Evolutionary conservation across 768 basidiomycete genomes (phyloP).

Genomic region (Lentinula guzmanii): DNA sequence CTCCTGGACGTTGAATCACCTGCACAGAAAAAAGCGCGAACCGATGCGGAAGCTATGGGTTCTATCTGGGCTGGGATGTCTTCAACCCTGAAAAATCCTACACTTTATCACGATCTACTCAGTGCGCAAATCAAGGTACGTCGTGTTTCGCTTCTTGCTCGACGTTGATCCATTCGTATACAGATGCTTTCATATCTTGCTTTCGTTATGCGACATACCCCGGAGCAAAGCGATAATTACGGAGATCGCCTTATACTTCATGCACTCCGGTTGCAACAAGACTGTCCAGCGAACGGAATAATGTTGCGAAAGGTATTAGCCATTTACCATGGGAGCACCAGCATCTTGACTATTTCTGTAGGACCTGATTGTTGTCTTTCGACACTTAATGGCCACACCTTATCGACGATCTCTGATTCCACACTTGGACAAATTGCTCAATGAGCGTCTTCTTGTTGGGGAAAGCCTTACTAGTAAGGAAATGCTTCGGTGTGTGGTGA

Average conservation of each 20-base stretch:
- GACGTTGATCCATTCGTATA: slow-evolving; percentile 5
- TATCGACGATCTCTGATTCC: slow-evolving; percentile 74
- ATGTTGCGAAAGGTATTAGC: slow-evolving; percentile 65
- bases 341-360: slow-evolving; percentile 22
- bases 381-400: slow-evolving; percentile 79
- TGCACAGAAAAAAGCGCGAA: slow-evolving; percentile 72
- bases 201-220: slow-evolving; percentile 67
- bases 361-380: slow-evolving; percentile 90
- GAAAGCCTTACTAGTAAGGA: slow-evolving; percentile 80
- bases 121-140: slow-evolving; percentile 86
- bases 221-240: slow-evolving; percentile 58
- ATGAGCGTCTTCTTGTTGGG: slow-evolving; percentile 87
- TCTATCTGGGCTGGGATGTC: slow-evolving; percentile 82
- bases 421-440: slow-evolving; percentile 83
- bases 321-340: background rate
- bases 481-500: slow-evolving; percentile 56
- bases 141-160: background rate
- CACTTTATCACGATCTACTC: slow-evolving; percentile 77
- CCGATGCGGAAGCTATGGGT: slow-evolving; percentile 77
- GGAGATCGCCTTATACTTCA: slow-evolving; percentile 77
- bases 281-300: slow-evolving; percentile 85
- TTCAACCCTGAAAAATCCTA: slow-evolving; percentile 62
- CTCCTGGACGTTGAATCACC: slow-evolving; percentile 75
- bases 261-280: slow-evolving; percentile 84
- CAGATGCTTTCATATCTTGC: slow-evolving; percentile 91